Base-by-base conservation (phyloP, 768 basidiomycete species). In the Boletus vermiculosoides region DNA sequence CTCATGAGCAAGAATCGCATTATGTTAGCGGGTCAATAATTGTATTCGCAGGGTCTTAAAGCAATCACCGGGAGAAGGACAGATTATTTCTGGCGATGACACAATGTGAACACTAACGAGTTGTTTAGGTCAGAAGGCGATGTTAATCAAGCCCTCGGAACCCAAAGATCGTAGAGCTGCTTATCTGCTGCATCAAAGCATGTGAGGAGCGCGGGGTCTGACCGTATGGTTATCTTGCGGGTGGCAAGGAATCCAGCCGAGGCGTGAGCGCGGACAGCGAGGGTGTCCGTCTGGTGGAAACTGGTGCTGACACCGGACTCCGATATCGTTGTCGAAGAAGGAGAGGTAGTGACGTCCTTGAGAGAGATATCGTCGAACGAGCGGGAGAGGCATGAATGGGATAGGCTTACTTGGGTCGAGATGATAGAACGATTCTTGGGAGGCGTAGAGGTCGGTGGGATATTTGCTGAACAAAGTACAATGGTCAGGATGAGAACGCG, bases 121-220 rank as follows among this genome's bases (percentile, higher is more conserved):
- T 39, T 31, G 3, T 13, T 16, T 48, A 6, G 9, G 9, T 30
- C 36, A 47, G 28, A 28, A 22, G 34, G 37, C 23, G 25, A 6
- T 18, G 20, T 34, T 25, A 31, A 20, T 69, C 61, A 70, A 40
- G 49, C 37, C 33, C 51, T 70, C 5, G 87, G 85, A 30, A 77
- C 86, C 90, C 91, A 92, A 11, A 92, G 76, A 45, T 85, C 82
- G 63, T 92, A 91, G 22, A 93, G 76, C 62, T 90, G 86, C 73
- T 79, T 84, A 72, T 93, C 91, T 23, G 80, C 76, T 15, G 83
- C 80, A 69, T 92, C 89, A 63, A 93, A 93, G 60, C 83, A 87
- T 34, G 88, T 88, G 54, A 84, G 67, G 41, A 90, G 74, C 8
- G 86, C 73, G 5, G 86, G 81, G 68, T 92, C 89, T 23, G 83